Evolutionary conservation across 495 filamentous ascomycete genomes (phyloP).

Genomic region (Xylaria palmicola): DNA sequence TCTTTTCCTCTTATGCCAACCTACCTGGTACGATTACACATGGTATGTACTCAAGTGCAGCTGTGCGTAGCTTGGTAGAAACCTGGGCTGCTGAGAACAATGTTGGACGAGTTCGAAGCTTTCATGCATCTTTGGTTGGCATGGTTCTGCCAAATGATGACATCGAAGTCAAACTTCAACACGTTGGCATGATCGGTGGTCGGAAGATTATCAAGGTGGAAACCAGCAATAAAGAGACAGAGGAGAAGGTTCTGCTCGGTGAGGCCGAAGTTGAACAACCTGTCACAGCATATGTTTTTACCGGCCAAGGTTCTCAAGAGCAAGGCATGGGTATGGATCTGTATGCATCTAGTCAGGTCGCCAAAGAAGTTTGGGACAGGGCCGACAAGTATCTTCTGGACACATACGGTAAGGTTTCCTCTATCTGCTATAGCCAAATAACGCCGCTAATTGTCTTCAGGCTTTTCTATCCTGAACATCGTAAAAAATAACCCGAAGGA

Average conservation of each 20-base stretch:
- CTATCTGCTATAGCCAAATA: neutral
- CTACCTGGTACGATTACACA: constrained; percentile 96
- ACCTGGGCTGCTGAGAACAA: constrained; percentile 99
- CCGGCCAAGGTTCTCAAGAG: constrained; percentile 95
- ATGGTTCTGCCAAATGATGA: constrained; percentile 98
- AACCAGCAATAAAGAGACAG: constrained; percentile 86
- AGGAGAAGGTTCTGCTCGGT: constrained; percentile 90
- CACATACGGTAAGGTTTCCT: constrained; percentile 78
- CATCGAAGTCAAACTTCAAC: constrained; percentile 88
- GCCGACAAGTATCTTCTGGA: constrained; percentile 98
- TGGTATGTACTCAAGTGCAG: constrained; percentile 98
- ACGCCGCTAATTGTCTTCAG: constrained; percentile 50
- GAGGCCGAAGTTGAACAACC: constrained; percentile 99
- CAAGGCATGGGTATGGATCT: constrained; percentile 99
- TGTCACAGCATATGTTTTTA: constrained; percentile 96
- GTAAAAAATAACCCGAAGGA: constrained; percentile 99
- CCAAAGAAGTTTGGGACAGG: constrained; percentile 96
- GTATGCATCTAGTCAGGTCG: constrained; percentile 86
- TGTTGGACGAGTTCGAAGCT: constrained; percentile 93
- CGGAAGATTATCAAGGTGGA: constrained; percentile 99
- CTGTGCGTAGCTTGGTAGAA: constrained; percentile 96
- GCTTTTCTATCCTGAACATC: constrained; percentile 95
- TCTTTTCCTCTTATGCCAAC: constrained; percentile 93
- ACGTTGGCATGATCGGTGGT: constrained; percentile 95
- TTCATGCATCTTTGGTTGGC: constrained; percentile 89